Base-by-base conservation (phyloP, 1,139 yeast genomes). In the Starmera stellimalicola region DNA sequence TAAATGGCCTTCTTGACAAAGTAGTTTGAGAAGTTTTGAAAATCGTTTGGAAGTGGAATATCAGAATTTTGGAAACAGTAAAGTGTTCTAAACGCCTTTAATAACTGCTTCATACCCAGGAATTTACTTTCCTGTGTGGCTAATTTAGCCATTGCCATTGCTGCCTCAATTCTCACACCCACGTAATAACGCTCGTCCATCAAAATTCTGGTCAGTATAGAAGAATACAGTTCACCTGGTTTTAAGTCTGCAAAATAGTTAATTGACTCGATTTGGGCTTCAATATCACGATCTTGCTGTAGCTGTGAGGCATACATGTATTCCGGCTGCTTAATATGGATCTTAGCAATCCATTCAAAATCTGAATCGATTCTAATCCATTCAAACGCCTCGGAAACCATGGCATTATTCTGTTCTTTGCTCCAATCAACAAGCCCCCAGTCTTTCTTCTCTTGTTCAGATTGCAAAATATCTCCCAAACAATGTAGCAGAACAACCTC, bases 361-460 rank as follows among this genome's bases (percentile, higher is more conserved):
- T 93, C 99, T 0, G 96, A 88, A 58, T 93, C 99, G 8, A 88
- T 85, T 45, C 99, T 68, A 28, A 93, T 69, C 99, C 99, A 93
- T 51, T 93, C 98, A 58, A 87, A 93, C 0, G 96, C 95, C 52
- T 91, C 97, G 45, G 75, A 76, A 31, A 72, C 66, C 64, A 72
- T 68, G 27, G 58, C 57, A 33, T 77, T 88, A 39, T 82, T 94
- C 38, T 78, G 84, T 28, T 77, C 77, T 36, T 69, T 69, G 2
- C 74, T 68, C 75, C 88, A 81, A 29, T 84, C 95, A 2, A 70
- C 69, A 18, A 91, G 62, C 14, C 68, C 66, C 97, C 97, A 91
- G 26, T 72, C 69, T 9, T 60, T 60, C 38, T 78, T 62, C 7
- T 87, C 95, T 8, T 60, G 56, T 2, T 72, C 69, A 2, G 72